Conservation (phyloP, 495 filamentous ascomycete genomes). For the Penicillium crystallinum region DNA sequence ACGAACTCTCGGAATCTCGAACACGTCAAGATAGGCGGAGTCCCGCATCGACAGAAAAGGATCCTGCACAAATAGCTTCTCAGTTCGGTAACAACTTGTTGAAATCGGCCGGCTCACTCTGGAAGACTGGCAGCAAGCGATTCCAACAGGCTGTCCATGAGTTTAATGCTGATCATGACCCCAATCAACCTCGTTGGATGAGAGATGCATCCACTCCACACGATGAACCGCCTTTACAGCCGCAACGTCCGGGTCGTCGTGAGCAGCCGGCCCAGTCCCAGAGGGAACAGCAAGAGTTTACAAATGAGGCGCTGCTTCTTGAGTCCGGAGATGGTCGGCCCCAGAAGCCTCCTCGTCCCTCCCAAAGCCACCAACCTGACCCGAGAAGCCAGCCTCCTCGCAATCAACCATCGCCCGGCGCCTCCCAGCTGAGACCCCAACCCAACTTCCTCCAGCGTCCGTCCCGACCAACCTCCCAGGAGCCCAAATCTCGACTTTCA, state of each 20-base stretch:
- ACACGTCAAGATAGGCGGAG: slow-evolving; percentile 49
- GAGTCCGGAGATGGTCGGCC: slow-evolving; percentile 53
- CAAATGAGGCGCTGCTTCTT: slow-evolving; percentile 89
- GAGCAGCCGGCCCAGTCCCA: slow-evolving; percentile 19
- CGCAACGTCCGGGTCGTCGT: slow-evolving; percentile 13
- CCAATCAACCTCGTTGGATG: slow-evolving; percentile 94
- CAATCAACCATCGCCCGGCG: slow-evolving; percentile 41
- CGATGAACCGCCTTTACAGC: slow-evolving; percentile 22
- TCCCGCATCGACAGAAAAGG: slow-evolving; percentile 59
- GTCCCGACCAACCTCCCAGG: slow-evolving; percentile 36
- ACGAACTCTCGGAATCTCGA: slow-evolving; percentile 29
- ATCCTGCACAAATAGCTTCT: slow-evolving; percentile 74
- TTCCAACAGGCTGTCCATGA: slow-evolving; percentile 93
- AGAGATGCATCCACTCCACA: slow-evolving; percentile 51
- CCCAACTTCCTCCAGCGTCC: slow-evolving; percentile 38
- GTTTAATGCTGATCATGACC: slow-evolving; percentile 75
- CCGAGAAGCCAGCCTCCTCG: slow-evolving; percentile 26
- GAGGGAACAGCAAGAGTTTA: slow-evolving; percentile 43
- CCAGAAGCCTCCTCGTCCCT: slow-evolving; percentile 34
- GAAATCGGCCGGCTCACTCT: slow-evolving; percentile 89
- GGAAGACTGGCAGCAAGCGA: slow-evolving; percentile 91
- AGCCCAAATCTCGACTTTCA: slow-evolving; percentile 58
- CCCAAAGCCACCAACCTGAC: slow-evolving; percentile 19
- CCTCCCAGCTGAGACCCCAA: slow-evolving; percentile 24
- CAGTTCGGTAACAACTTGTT: slow-evolving; percentile 77